A percentile compares a stretch with the other conserved stretches of the same genome.
Evolutionary conservation across 495 filamentous ascomycete species (phyloP).

Genomic region (Darksidea phi): DNA sequence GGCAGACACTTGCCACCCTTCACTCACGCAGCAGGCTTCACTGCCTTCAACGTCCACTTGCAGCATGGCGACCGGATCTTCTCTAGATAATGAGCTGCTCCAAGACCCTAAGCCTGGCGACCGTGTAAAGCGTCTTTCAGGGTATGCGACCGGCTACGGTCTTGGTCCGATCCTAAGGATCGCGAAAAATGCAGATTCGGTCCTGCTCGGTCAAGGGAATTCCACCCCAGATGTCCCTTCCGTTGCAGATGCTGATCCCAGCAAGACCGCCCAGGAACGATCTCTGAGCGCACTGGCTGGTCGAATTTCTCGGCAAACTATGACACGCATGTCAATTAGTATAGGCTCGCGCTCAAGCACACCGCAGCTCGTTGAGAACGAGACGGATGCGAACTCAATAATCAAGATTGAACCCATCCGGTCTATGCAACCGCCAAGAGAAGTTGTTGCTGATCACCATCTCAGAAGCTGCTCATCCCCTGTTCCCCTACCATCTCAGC

Average conservation of each 20-base stretch:
- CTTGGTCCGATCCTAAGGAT: constrained; percentile 25
- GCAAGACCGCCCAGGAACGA: not conserved
- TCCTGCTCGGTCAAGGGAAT: constrained; percentile 7
- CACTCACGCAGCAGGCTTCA: not conserved
- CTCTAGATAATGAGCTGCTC: not conserved
- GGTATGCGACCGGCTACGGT: constrained; percentile 11
- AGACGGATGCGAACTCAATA: too few species aligned
- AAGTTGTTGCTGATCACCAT: not conserved
- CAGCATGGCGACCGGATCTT: not conserved
- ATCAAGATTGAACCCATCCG: constrained; percentile 5
- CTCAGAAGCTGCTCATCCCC: not conserved
- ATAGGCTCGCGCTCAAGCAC: constrained; percentile 6
- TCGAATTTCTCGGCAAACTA: constrained; percentile 16
- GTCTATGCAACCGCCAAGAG: constrained; percentile 15
- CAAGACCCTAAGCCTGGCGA: not conserved
- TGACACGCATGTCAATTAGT: not conserved
- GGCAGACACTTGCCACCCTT: not conserved
- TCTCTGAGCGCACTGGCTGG: constrained; percentile 10
- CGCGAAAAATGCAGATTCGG: constrained; percentile 15
- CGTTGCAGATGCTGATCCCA: not conserved
- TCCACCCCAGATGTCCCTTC: constrained; percentile 6
- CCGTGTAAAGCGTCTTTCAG: constrained; percentile 25
- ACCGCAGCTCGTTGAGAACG: not conserved
- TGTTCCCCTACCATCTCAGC: not conserved
- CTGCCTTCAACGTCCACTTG: not conserved